These are phyloP conservation scores for Entoloma clypeatum DNA, from an alignment of 1,284 basidiomycete genomes.

Conservation along the genomic window DNA sequence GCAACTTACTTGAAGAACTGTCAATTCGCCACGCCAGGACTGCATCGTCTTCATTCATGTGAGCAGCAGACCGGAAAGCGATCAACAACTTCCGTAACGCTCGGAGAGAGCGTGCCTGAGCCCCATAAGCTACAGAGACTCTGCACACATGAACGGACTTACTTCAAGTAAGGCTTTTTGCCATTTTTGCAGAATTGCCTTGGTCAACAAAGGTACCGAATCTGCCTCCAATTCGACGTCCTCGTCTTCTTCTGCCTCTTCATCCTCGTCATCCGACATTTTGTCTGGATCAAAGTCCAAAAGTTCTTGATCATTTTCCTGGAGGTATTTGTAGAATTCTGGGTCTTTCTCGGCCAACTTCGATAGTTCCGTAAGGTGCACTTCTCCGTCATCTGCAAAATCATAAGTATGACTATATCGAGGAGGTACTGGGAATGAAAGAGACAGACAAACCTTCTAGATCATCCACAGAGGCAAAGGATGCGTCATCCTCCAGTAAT, in stretches of 20 bases:
- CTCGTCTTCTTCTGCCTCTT: conserved; percentile 34
- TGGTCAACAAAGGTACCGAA: conserved; percentile 66
- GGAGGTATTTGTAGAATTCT: conserved; percentile 97
- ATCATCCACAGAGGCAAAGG: conserved; percentile 75
- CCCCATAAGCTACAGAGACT: not conserved
- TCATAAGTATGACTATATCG: conserved; percentile 1
- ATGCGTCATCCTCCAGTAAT: conserved; percentile 56
- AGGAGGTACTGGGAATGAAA: not conserved
- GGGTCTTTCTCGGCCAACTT: conserved; percentile 94
- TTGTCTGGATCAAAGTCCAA: conserved; percentile 70
- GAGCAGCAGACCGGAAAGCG: conserved; percentile 85
- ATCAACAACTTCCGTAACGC: conserved; percentile 83
- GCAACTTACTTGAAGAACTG: conserved; percentile 58
- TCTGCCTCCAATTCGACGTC: conserved; percentile 38
- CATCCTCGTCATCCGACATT: conserved; percentile 43
- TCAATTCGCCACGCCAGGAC: conserved; percentile 80
- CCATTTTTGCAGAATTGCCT: conserved; percentile 77
- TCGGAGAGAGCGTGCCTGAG: conserved; percentile 80
- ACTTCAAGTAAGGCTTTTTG: conserved; percentile 90
- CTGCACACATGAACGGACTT: conserved; percentile 17
- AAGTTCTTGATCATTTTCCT: conserved; percentile 92
- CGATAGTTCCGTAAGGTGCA: conserved; percentile 80
- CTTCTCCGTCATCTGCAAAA: conserved; percentile 58
- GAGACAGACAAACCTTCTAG: conserved; percentile 52
- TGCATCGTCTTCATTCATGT: conserved; percentile 85